Evolutionary conservation across 2,329 filamentous ascomycete genomes (phyloP).

Genomic region (Aspergillus clavatus): DNA sequence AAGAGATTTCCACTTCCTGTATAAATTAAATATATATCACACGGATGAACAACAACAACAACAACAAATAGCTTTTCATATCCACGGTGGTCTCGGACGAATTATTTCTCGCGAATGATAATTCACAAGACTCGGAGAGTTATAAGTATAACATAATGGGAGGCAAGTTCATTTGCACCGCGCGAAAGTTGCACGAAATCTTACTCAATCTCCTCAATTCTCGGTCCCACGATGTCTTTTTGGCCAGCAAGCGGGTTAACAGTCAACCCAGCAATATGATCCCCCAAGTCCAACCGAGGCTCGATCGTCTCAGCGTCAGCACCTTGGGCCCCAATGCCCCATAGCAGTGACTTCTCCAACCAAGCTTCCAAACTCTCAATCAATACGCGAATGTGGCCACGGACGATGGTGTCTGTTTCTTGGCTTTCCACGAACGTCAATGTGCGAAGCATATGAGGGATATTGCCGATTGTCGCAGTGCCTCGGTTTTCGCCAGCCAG

Average conservation of each 20-base stretch:
- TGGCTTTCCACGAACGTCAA: conserved; percentile 35
- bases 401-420: conserved; percentile 37
- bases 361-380: conserved; percentile 42
- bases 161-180: too few relatives aligned
- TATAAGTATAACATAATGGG: too few relatives aligned
- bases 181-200: too few relatives aligned
- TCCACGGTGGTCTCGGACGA: too few relatives aligned
- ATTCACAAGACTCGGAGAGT: too few relatives aligned
- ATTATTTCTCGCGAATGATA: too few relatives aligned
- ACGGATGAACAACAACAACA: too few relatives aligned
- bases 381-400: conserved; percentile 37
- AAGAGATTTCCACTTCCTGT: too few relatives aligned
- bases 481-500: conserved; percentile 5
- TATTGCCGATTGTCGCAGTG: conserved; percentile 32
- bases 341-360: conserved; percentile 40
- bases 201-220: conserved; percentile 42
- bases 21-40: too few relatives aligned
- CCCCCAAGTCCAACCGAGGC: conserved; percentile 31
- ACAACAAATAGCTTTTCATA: too few relatives aligned
- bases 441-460: conserved; percentile 35
- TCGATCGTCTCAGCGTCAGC: conserved; percentile 13
- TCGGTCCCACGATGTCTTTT: conserved; percentile 19
- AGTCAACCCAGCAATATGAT: conserved; percentile 36
- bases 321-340: conserved; percentile 30
- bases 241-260: conserved; percentile 33